Evolutionary conservation across 768 basidiomycete genomes (phyloP).

Genomic region (Mrakia blollopis): DNA sequence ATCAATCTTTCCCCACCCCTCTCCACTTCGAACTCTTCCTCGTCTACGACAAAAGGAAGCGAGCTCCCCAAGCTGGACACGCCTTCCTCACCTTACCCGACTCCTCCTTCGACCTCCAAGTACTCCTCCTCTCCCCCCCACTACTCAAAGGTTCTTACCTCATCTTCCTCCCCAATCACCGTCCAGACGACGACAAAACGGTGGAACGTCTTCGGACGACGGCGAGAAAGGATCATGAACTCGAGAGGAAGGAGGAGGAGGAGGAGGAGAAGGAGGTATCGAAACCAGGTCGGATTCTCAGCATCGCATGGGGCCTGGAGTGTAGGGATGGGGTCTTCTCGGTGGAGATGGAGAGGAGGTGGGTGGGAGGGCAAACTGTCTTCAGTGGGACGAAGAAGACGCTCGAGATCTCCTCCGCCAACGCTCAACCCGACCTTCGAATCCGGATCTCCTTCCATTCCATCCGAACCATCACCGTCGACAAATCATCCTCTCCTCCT

Average conservation of each 20-base stretch:
- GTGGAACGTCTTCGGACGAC: background rate
- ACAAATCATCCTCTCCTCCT: background rate
- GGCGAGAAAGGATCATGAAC: background rate
- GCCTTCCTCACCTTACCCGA: background rate
- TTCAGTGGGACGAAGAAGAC: background rate
- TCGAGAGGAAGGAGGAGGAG: background rate
- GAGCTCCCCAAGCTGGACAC: background rate
- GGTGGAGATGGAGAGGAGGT: background rate
- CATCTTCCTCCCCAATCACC: background rate
- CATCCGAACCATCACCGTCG: background rate
- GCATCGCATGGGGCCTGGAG: background rate
- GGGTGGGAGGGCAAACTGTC: background rate
- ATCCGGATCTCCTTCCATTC: background rate
- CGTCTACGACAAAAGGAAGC: background rate
- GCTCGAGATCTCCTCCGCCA: background rate
- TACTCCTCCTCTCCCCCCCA: no score
- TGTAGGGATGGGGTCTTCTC: background rate
- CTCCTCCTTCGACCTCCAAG: background rate
- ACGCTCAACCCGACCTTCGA: background rate
- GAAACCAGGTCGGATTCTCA: no score
- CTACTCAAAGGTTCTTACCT: background rate
- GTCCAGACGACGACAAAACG: no score
- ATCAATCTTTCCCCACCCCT: background rate
- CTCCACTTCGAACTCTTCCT: background rate
- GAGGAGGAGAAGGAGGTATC: no score